Evolutionary conservation across 1,284 basidiomycete genomes (phyloP), one percentile per base, ranked within the genome.

Genomic region (Ceratobasidium sp.): DNA sequence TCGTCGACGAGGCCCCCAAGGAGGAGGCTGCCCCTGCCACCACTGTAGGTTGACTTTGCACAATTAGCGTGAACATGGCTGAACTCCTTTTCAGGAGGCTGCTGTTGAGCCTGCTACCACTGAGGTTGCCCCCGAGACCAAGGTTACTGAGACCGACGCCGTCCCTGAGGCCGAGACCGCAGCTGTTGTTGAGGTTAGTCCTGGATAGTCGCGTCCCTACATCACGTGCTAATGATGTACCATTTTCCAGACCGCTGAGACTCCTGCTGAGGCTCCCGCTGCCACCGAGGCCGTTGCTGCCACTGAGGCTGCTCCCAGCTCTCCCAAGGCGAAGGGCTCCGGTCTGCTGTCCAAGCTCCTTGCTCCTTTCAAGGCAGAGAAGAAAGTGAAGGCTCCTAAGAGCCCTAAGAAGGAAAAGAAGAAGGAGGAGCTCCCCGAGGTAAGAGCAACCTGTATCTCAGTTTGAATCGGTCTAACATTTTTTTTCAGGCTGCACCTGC

Each of bases 261-360:
- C 63, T 41, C 13, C 81, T 57, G 76, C 83, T 67, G 83, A 84
- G 26, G 83, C 83, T 62, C 77, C 82, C 41, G 76, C 82, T 66
- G 74, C 80, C 41, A 82, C 63, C 14, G 52, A 74, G 41, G 61
- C 67, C 44, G 72, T 50, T 57, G 76, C 80, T 55, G 75, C 49
- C 23, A 35, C 58, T 41, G 72, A 63, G 55, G 46, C 66, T 43
- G 58, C 73, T 7, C 64, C 63, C 73, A 66, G 70, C 43, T 50
- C 73, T 21, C 46, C 73, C 47, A 67, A 74, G 62, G 59, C 71
- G 21, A 64, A 61, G 59, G 67, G 90, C 83, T 91, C 92, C n/a
- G 81, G 86, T 66, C 76, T 93, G 74, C 83, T 93, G 66, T 78
- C 87, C 76, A 93, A 90, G 82, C 83, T 93, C 75, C 87, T 93